A percentile compares a stretch with the other conserved stretches of the same genome.
Conservation (phyloP, 1,284 basidiomycete species). For the Leccinum huronense region DNA sequence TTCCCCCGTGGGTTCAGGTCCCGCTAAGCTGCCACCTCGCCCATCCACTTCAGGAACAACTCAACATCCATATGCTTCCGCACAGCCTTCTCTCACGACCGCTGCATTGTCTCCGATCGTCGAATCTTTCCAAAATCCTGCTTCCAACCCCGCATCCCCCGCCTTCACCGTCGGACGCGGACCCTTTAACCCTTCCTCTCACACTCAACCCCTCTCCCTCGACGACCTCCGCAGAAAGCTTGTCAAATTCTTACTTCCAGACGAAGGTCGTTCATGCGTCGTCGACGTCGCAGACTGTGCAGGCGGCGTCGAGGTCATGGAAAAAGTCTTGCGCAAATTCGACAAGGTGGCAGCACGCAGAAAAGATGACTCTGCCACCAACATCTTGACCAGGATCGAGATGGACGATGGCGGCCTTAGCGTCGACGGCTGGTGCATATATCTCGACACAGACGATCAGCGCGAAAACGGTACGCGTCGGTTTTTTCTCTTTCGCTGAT, state of each 20-base stretch:
- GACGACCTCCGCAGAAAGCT: constrained; percentile 79
- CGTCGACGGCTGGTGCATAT: constrained; percentile 89
- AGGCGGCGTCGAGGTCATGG: constrained; percentile 81
- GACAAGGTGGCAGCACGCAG: constrained; percentile 60
- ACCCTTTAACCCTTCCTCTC: constrained; percentile 50
- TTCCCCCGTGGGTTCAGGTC: constrained; percentile 35
- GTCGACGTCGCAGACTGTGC: constrained; percentile 79
- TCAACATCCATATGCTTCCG: constrained; percentile 53
- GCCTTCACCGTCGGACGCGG: constrained; percentile 55
- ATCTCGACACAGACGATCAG: constrained; percentile 60
- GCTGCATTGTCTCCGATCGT: constrained; percentile 66
- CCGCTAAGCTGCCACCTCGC: constrained; percentile 42
- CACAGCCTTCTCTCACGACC: constrained; percentile 38
- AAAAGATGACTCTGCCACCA: constrained; percentile 46
- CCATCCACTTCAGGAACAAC: constrained; percentile 39
- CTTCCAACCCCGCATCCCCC: constrained; percentile 47
- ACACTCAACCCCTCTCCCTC: constrained; percentile 52
- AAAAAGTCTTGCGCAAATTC: constrained; percentile 86
- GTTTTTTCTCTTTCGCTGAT: constrained; percentile 9
- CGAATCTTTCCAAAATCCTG: constrained; percentile 51
- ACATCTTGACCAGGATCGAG: constrained; percentile 48
- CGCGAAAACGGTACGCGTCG: constrained; percentile 52
- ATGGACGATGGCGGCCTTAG: constrained; percentile 66
- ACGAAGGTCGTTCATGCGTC: constrained; percentile 71
- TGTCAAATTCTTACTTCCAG: constrained; percentile 83